A percentile compares a stretch with the other conserved stretches of the same genome.
These are phyloP conservation scores for Clonostachys byssicola DNA, from an alignment of 2,329 filamentous ascomycete genomes.

Conservation along the genomic window DNA sequence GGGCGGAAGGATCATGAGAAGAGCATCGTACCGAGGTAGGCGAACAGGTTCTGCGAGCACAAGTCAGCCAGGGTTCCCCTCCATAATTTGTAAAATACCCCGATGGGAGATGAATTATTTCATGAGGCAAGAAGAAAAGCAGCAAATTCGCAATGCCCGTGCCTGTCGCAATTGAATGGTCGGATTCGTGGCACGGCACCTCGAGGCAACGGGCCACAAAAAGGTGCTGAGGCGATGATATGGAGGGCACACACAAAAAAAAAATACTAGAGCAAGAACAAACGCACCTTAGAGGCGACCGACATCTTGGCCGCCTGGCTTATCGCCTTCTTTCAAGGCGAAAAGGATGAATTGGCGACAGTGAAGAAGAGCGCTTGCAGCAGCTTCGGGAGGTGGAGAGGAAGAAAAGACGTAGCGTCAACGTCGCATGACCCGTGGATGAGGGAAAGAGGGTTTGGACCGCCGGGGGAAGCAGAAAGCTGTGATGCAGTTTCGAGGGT, in stretches of 20 bases:
- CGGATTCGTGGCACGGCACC: no score
- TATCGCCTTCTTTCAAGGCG: constrained; percentile 41
- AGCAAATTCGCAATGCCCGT: no score
- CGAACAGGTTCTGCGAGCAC: constrained; percentile 79
- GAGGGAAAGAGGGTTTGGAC: background rate
- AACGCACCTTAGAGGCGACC: constrained; percentile 56
- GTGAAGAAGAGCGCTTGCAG: background rate
- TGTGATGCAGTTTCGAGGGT: constrained; percentile 3
- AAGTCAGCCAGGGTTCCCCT: constrained; percentile 6
- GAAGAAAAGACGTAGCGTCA: constrained; percentile 2
- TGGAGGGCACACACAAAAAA: no score
- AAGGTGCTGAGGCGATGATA: no score
- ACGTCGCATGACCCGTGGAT: constrained; percentile 5
- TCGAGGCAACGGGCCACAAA: no score
- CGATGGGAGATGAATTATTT: no score
- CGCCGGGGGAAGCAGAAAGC: background rate
- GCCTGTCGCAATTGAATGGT: no score
- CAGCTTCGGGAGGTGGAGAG: background rate
- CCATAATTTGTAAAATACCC: no score
- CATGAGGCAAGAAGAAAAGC: no score
- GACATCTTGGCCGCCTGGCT: constrained; percentile 54
- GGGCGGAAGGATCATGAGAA: background rate
- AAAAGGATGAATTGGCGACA: constrained; percentile 3
- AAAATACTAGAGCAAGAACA: constrained; percentile 1
- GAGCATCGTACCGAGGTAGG: constrained; percentile 81